Evolutionary conservation across 192 early-diverging fungal species (phyloP), one percentile per base, ranked within the genome.

Genomic region (Podila horticola): DNA sequence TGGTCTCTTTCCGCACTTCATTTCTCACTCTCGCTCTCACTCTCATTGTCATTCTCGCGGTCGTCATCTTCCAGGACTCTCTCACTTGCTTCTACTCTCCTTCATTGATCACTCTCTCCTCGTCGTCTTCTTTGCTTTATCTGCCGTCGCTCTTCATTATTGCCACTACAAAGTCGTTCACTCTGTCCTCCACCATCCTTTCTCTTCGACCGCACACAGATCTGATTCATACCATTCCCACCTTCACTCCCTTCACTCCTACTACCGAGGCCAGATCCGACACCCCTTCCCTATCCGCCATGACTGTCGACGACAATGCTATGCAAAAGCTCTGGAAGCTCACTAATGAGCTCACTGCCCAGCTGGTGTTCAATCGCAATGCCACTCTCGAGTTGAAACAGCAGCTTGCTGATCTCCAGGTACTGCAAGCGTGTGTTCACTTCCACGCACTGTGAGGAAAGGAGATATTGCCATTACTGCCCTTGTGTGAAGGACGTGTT

Each of bases 281-380:
- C 50, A 8, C 3, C 17, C 50, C 50, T 10, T 52, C 50, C 11
- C 2, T 50, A 5, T 1, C 50, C 5, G 34, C 61, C 68, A 76
- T 71, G 65, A 83, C 73, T 64, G 81, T 83, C 50, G 86, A 87
- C 36, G 86, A 87, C 57, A 73, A 74, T 34, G 69, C 77, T 17
- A 72, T 83, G 59, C 86, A 87, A 64, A 83, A 74, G 62, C 69
- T 87, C 34, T 84, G 82, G 71, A 85, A 85, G 62, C 68, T 85
- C 17, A 84, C 86, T 33, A 87, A 83, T 58, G 86, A 87, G 64
- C 74, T 87, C 31, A 72, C 79, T 17, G 71, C 79, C 36, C 84
- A 85, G 66, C 81, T 79, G 49, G 83, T 83, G 41, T 74, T 73
- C 17, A 87, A 87, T 51, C 75, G 83, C 15, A 81, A 84, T 26